Base-by-base conservation (phyloP, 306 rosid genomes). In the Mimosa pudica region DNA sequence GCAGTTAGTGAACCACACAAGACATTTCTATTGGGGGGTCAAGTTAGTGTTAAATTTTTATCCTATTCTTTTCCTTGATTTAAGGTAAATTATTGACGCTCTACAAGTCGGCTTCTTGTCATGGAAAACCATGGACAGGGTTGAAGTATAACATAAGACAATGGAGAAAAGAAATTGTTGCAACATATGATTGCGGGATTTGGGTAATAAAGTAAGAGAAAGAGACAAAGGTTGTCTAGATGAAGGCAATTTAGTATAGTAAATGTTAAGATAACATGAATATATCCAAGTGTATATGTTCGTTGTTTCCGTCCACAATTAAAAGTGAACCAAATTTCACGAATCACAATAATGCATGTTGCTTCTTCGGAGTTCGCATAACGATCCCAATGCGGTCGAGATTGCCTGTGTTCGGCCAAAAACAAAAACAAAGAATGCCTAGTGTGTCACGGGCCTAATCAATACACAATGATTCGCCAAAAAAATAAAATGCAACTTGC, bases 371-470 rank as follows among this genome's bases (percentile, higher is more conserved):
- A 66, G 4, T 45, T 46, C 74, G 41, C 48, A 66, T 38, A 38
- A 38, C 70, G 10, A 64, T 35, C 70, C 70, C 24, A 12, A 64
- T 14, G 45, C 4, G 1, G 8, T 32, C 32, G 8, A 8, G 3
- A 24, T 0, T 24, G 30, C 30, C 30, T 24, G 30, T 24, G 30
- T 24, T 24, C 30, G 30, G 30, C 30, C 0, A 24, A 24, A 24
- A 24, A 24, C 0, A 24, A 24, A 24, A 24, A 24, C 30, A 24
- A 7, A 7, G 2, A 30, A 30, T 62, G 67, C 42, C 42, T 62
- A 38, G 44, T 32, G 44, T 5, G 44, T 67, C 83, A 79, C 83
- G 81, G 83, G 49, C 33, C 70, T 17, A 64, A 46, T 18, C 61
- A 55, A 36, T 30, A 71, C 75, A 63, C 69, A 30, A 62, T 70